Conservation (phyloP, 441 rosid species). For the Hura crepitans region DNA sequence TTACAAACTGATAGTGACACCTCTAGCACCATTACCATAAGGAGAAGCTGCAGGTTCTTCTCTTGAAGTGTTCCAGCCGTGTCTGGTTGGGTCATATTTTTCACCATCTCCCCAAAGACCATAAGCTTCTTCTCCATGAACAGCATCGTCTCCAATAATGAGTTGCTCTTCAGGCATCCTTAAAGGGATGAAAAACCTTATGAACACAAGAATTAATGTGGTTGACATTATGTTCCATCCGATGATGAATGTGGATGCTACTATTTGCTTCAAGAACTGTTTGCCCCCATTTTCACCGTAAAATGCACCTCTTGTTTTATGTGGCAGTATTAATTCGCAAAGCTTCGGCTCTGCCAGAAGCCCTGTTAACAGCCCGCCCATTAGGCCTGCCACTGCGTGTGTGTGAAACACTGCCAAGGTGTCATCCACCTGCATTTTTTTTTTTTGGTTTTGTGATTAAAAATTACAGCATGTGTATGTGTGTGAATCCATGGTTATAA, state of each 20-base stretch:
- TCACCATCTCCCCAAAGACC: constrained; percentile 98
- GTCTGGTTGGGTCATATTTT: constrained; percentile 59
- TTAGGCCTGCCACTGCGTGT: constrained; percentile 72
- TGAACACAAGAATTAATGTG: constrained; percentile 47
- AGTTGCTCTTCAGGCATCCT: constrained; percentile 81
- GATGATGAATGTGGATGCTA: constrained; percentile 51
- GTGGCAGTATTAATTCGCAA: constrained; percentile 42
- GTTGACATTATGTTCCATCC: constrained; percentile 65
- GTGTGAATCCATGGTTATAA: too few species aligned
- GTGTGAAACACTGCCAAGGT: constrained; percentile 81
- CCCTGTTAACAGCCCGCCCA: constrained; percentile 69
- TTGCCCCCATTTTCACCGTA: constrained; percentile 64
- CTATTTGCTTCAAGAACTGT: constrained; percentile 65
- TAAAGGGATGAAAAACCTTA: constrained; percentile 56
- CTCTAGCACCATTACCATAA: constrained; percentile 62
- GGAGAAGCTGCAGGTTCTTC: constrained; percentile 45
- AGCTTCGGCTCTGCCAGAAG: constrained; percentile 72
- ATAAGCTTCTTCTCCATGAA: constrained; percentile 86
- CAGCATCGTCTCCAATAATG: constrained; percentile 73
- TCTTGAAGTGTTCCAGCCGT: constrained; percentile 34
- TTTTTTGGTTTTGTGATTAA: too few species aligned
- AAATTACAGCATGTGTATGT: too few species aligned
- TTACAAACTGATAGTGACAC: constrained; percentile 62
- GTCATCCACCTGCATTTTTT: constrained; percentile 81
- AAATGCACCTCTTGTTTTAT: constrained; percentile 58